Evolutionary conservation across 2,329 filamentous ascomycete genomes (phyloP).

Genomic region (Dothiorella sarmentorum): DNA sequence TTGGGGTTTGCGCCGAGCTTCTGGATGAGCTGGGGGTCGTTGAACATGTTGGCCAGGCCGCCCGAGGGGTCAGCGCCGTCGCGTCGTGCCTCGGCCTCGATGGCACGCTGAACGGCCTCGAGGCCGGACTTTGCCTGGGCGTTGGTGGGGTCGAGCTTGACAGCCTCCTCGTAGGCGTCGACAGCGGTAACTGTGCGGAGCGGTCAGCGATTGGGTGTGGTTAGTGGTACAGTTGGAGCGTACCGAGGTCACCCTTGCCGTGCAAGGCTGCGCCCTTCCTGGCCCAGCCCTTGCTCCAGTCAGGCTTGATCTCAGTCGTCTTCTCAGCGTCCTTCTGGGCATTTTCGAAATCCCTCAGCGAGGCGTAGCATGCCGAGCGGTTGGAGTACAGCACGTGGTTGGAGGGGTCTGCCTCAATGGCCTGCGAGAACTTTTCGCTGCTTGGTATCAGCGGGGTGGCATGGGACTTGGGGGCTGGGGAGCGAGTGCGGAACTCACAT

Average conservation of each 20-base stretch:
- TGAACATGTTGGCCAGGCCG: constrained; percentile 90
- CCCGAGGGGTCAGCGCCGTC: constrained; percentile 65
- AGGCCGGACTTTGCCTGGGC: constrained; percentile 88
- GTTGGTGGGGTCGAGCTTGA: constrained; percentile 88
- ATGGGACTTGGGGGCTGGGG: constrained; percentile 21
- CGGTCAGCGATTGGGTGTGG: constrained; percentile 20
- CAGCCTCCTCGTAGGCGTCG: constrained; percentile 90
- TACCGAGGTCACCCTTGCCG: constrained; percentile 75
- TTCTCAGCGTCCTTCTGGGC: constrained; percentile 89
- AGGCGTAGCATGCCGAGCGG: constrained; percentile 82
- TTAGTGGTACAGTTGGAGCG: constrained; percentile 23
- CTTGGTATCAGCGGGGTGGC: constrained; percentile 11
- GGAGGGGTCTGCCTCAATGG: constrained; percentile 75
- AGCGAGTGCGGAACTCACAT: constrained; percentile 63
- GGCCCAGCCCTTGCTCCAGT: constrained; percentile 97
- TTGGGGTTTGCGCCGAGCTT: constrained; percentile 95
- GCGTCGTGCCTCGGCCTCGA: constrained; percentile 70
- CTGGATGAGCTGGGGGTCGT: constrained; percentile 80
- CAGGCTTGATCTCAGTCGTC: constrained; percentile 89
- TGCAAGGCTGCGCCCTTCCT: constrained; percentile 90
- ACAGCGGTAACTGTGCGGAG: constrained; percentile 63
- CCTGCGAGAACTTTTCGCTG: constrained; percentile 91
- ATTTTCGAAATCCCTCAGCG: constrained; percentile 80
- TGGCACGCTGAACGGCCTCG: constrained; percentile 79
- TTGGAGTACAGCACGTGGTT: constrained; percentile 99